Evolutionary conservation across 306 rosid genomes (phyloP), one percentile per base, ranked within the genome.

Genomic region (Coriaria nepalensis): DNA sequence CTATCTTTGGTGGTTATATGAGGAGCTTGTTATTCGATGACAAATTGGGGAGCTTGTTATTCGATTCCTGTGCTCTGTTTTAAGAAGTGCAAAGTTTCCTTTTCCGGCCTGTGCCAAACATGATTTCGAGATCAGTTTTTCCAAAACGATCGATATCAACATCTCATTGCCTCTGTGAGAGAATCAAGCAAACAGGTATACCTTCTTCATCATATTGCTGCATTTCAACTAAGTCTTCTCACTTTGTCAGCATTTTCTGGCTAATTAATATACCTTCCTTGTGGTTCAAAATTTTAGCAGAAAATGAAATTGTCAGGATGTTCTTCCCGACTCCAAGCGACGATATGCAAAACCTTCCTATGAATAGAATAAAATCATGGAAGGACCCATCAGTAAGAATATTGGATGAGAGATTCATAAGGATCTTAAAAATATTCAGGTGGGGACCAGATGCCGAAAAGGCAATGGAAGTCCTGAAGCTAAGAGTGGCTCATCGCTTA

Each of bases 361-460:
- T 56, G 43, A 65, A 60, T 53, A 72, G 78, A 39, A 56, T 51
- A 40, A 45, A n/a, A 20, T 55, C 36, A 7, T 68, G 76, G 70
- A 81, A 50, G 70, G 73, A 63, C 47, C 78, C 81, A 10, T 52
- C 76, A 44, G 60, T 81, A 53, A 65, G 87, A 63, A 68, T 43
- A 57, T 61, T 88, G 70, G 97, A 84, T 55, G 97, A 78, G 59
- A 72, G 97, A 35, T 88, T 88, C 71, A 79, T 69, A 45, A 77
- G 86, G 77, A 90, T 84, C 56, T 74, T 90, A 82, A 84, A 79
- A 50, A 79, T 90, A 52, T 90, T 90, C 57, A 90, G 84, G 61
- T 90, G 95, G 97, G 97, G 97, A 4, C 70, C 90, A 46, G 93
- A 84, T 68, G 93, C 95, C 13, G 97, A 90, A 63, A 88, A 79